These are phyloP conservation scores for Naganishia vishniacii DNA, from an alignment of 768 basidiomycete species.

Conservation along the genomic window DNA sequence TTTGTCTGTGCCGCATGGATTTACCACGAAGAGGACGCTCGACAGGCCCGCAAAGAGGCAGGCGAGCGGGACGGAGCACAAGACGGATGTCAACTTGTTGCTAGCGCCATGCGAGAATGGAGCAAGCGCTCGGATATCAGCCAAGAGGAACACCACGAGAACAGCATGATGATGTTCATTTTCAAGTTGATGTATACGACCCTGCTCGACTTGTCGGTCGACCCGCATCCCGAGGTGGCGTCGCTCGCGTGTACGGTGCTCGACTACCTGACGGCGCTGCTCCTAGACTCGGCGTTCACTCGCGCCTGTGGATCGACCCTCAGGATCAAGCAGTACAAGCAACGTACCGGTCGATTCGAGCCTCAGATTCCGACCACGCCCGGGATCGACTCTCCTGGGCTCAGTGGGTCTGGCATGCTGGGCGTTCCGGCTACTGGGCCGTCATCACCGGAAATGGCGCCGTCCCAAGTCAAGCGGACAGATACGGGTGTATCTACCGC, in stretches of 20 bases:
- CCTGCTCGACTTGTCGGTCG: constrained; percentile 81
- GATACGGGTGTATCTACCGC: constrained; percentile 34
- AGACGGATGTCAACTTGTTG: constrained; percentile 56
- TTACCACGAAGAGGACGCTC: constrained; percentile 79
- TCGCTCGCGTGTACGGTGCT: constrained; percentile 82
- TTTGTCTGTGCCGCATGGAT: constrained; percentile 95
- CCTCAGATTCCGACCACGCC: constrained; percentile 24
- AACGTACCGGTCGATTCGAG: constrained; percentile 24
- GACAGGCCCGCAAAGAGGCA: constrained; percentile 35
- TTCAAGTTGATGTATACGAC: constrained; percentile 89
- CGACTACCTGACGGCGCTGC: constrained; percentile 84
- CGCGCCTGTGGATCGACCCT: constrained; percentile 66
- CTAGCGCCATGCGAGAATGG: constrained; percentile 72
- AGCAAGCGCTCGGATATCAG: constrained; percentile 54
- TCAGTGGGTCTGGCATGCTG: constrained; percentile 20
- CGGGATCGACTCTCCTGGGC: constrained; percentile 24
- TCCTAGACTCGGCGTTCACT: constrained; percentile 82
- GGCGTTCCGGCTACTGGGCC: not conserved
- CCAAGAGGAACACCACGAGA: constrained; percentile 65
- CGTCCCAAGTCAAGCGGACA: constrained; percentile 31
- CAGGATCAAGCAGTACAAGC: constrained; percentile 29
- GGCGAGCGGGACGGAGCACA: constrained; percentile 24
- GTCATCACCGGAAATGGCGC: constrained; percentile 1
- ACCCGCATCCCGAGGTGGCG: constrained; percentile 88
- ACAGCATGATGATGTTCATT: constrained; percentile 75